Evolutionary conservation across 306 rosid species (phyloP), one percentile per base, ranked within the genome.

Genomic region (Corylus avellana): DNA sequence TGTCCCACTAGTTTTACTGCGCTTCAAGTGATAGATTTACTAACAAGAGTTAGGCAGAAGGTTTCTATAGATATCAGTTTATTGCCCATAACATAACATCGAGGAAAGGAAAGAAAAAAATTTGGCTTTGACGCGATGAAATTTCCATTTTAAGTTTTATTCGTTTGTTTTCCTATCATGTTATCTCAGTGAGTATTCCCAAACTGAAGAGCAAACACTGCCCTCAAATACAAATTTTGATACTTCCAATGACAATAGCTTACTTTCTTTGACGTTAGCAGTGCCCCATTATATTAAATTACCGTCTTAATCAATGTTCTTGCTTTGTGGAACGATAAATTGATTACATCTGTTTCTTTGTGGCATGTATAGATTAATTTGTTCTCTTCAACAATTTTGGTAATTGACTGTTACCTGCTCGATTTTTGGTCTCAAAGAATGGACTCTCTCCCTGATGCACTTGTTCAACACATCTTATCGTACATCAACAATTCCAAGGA

Each of bases 361-460:
- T 50, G 57, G 53, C 4, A 4, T 53, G 47, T 51, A 13, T 54
- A 7, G 17, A 51, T 55, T 73, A 5, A 32, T 55, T 55, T 73
- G 25, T 55, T 12, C 49, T 35, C 37, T 51, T 51, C 55, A 44
- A 35, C 51, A 8, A 22, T 29, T 70, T 20, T 35, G 29, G 51
- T 48, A 29, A 76, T 50, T 82, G 75, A 82, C 78, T 22, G 22
- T 54, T 50, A 69, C 81, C 69, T 61, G 57, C 84, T 84, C 73
- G 76, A 56, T 79, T 72, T 0, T 35, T 83, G 74, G 75, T 44
- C 67, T 53, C 83, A 84, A 88, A 84, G 85, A 74, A 94, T 93
- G 96, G 99, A 96, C 16, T 78, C 88, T 37, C 88, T 93, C 67
- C 99, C 99, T 2, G 97, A 90, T 82, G 97, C 88, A n/a, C 67